Evolutionary conservation across 1,284 basidiomycete species (phyloP), one percentile per base, ranked within the genome.

Genomic region (Rhodotorula sp.): DNA sequence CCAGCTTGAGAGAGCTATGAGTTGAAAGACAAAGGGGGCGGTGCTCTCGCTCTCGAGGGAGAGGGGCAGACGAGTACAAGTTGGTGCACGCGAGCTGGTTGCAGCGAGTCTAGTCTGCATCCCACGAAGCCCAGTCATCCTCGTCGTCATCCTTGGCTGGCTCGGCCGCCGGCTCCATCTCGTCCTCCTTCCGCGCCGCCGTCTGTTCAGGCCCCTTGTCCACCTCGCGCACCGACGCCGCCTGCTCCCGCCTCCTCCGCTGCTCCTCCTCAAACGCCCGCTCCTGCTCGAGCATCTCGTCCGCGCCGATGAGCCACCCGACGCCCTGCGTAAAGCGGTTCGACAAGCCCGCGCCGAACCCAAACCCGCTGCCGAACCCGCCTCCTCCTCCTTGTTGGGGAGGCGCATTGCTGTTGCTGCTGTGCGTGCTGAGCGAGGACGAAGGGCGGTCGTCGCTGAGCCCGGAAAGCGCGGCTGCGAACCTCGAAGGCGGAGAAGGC

Each of bases 251-350:
- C 48, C 60, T 8, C 52, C 41, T 52, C 9, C n/a, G 46, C 60
- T 61, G 25, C 23, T 52, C 19, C 27, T 46, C 56, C 50, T 59
- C 57, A 5, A 34, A 34, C 34, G 34, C 34, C 48, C 10, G 27
- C 25, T 46, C 41, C 50, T 42, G 25, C 48, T 64, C 63, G 23
- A 62, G 41, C 57, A 55, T 34, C 58, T 80, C 81, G 67, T 92
- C 91, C 25, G 88, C 89, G 49, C 91, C 92, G 74, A 93, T 89
- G 45, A 93, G 83, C 91, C 91, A 93, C 13, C 91, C 91, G 62
- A 93, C 89, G 19, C 91, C 92, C 78, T 89, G 88, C 60, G 90
- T 89, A 50, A 93, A 81, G 25, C 87, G 89, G 52, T 88, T 86
- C 57, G 87, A 70, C 64, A 74, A 59, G 21, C 64, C 71, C 21